Evolutionary conservation across 179 eudicot genomes (phyloP), one percentile per base, ranked within the genome.

Genomic region (Patellifolia procumbens): DNA sequence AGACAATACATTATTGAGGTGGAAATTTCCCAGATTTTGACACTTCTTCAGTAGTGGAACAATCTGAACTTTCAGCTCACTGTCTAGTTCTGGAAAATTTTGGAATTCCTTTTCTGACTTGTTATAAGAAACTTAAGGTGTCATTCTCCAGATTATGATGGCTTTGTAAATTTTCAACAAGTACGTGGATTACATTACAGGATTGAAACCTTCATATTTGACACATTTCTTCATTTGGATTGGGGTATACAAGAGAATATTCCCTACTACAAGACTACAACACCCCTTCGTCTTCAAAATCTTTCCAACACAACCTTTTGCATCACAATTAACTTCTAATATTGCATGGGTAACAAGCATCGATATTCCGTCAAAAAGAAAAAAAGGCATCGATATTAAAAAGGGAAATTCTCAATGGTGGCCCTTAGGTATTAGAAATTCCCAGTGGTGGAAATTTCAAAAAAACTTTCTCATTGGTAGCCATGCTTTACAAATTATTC

Each of bases 21-120:
- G 51, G 70, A 42, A 66, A 66, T n/a, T 63, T 66, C 48, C 51
- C 2, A 66, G 70, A 66, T 10, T 7, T 28, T 22, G 49, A 66
- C 43, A 20, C 3, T 19, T 39, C 28, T 20, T 31, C 0, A 22
- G 29, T 11, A 55, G 24, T n/a, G 68, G 28, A 42, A 31, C 19
- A 42, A 20, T n/a, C 32, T 66, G 51, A 66, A n/a, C 49, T 66
- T 66, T 29, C 16, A 32, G 66, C 66, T 31, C 2, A 34, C 42
- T 3, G 35, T 62, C 42, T 17, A 29, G 42, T 62, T 62, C n/a
- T 62, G 19, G n/a, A 62, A 62, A 31, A 62, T 62, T 31, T 29
- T 62, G 20, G 20, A 31, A 31, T 20, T 16, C 22, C 17, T 32
- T 62, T 62, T 62, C 66, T 62, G 17, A 11, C 22, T 32, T 62